phyloP scores from a whole-genome alignment of 805 yeast genomes.

The Candida vartiovaarae region DNA sequence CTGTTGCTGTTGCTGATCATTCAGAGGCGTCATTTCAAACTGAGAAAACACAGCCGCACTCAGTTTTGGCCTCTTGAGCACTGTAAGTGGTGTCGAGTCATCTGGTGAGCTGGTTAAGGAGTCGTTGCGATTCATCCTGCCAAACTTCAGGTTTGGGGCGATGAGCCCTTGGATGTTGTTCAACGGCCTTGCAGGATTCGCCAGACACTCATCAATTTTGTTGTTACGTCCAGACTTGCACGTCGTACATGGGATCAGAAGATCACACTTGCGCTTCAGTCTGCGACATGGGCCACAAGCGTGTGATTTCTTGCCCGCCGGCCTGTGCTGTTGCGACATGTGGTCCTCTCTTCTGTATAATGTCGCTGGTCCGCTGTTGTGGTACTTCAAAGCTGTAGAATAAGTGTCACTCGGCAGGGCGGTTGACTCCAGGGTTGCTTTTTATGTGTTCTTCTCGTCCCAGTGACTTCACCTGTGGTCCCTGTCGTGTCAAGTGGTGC shows the following conservation, averaged over 20 bases:
- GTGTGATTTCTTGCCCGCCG: constrained; percentile 17
- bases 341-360: no score
- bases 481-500: no score
- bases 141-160: constrained; percentile 20
- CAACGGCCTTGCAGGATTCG: constrained; percentile 21
- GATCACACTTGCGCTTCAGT: constrained; percentile 22
- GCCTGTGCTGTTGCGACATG: not conserved
- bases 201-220: constrained; percentile 20
- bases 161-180: constrained; percentile 17
- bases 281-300: constrained; percentile 26
- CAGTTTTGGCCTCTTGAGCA: constrained; percentile 3
- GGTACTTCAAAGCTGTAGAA: no score
- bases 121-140: constrained; percentile 10
- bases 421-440: no score
- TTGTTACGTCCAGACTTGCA: constrained; percentile 21
- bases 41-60: constrained; percentile 6
- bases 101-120: constrained; percentile 5
- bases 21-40: constrained; percentile 3
- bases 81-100: constrained; percentile 1
- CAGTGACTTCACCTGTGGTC: no score
- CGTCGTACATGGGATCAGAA: constrained; percentile 23
- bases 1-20: not conserved
- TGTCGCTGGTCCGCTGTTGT: no score
- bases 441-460: no score
- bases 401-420: no score